phyloP scores from a whole-genome alignment of 805 yeast genomes.

The Yarrowia sp. region DNA sequence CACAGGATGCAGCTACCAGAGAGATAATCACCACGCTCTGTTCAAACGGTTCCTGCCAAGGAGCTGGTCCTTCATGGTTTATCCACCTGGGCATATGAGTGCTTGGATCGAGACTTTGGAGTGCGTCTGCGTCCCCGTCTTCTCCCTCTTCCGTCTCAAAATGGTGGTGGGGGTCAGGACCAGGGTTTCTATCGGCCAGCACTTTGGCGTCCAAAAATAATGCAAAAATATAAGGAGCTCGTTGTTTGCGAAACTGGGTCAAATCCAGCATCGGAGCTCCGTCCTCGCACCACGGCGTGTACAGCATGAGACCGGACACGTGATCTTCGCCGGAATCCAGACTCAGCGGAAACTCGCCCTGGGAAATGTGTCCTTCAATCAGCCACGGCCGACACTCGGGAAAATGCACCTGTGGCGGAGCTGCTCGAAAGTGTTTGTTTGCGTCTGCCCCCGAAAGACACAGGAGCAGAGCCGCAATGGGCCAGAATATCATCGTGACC shows the following conservation, averaged over 20 bases:
- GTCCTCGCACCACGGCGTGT: conserved; percentile 6
- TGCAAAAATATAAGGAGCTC: conserved; percentile 20
- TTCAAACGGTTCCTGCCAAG: conserved; percentile 35
- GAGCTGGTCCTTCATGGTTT: conserved; percentile 8
- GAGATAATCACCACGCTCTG: conserved; percentile 15
- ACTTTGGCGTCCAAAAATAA: conserved; percentile 15
- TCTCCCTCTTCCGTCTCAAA: conserved; percentile 17
- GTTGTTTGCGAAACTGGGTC: conserved; percentile 23
- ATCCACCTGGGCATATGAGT: conserved; percentile 15
- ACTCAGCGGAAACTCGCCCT: conserved; percentile 8
- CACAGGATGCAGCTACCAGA: conserved; percentile 14
- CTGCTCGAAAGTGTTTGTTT: conserved; percentile 22
- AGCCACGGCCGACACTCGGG: conserved; percentile 29
- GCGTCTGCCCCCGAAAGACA: conserved; percentile 20
- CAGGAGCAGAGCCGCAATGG: conserved; percentile 31
- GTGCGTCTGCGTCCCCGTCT: conserved; percentile 13
- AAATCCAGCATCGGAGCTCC: conserved; percentile 22
- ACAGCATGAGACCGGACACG: conserved; percentile 13
- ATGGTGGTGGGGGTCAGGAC: neutral
- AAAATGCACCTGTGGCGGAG: conserved; percentile 22
- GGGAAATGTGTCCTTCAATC: conserved; percentile 14
- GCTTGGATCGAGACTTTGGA: neutral
- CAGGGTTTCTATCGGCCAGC: neutral
- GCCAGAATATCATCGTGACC: conserved; percentile 29
- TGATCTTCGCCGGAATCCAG: neutral